Evolutionary conservation across 192 early-diverging fungal genomes (phyloP).

Genomic region (Backusella mclennaniae): DNA sequence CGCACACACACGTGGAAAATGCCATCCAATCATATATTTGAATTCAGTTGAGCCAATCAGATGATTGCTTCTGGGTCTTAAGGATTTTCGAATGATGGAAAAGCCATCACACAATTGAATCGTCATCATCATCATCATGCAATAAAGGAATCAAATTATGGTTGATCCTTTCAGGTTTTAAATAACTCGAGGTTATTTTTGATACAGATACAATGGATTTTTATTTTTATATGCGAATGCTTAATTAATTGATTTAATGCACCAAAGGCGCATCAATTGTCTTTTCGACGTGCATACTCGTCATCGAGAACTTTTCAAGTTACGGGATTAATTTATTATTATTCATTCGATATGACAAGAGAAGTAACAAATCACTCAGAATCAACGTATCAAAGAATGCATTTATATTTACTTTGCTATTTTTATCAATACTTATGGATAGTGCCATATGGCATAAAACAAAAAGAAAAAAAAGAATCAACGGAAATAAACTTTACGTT

Average conservation of each 20-base stretch:
- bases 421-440: neutral
- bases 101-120: neutral
- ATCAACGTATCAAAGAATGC: neutral
- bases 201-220: neutral
- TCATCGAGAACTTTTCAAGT: neutral
- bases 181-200: neutral
- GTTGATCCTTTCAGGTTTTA: neutral
- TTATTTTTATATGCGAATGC: neutral
- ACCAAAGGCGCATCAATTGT: neutral
- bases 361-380: neutral
- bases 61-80: neutral
- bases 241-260: neutral
- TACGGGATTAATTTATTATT: neutral
- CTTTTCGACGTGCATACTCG: neutral
- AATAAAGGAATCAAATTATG: neutral
- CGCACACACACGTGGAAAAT: neutral
- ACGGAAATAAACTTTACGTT: neutral
- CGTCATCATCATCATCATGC: neutral
- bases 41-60: neutral
- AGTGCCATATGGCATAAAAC: neutral
- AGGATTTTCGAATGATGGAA: neutral
- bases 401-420: neutral
- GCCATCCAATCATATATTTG: neutral
- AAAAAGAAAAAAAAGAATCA: neutral
- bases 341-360: neutral